Base-by-base conservation (phyloP, 768 basidiomycete species). In the Infundibulicybe gibba region DNA sequence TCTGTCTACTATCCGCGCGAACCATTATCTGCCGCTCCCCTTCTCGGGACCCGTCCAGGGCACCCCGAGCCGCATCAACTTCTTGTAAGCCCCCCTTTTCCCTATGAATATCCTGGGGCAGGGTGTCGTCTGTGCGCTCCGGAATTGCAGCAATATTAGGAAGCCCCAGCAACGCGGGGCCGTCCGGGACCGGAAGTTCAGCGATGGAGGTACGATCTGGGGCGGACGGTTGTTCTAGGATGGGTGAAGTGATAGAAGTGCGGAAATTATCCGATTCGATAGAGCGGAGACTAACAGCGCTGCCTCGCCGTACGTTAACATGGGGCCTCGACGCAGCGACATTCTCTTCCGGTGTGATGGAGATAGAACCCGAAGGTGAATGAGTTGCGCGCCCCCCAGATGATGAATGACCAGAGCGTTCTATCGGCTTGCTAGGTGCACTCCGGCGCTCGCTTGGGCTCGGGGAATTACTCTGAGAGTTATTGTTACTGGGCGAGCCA, bases 231-330 rank as follows among this genome's bases (percentile, higher is more conserved):
- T 62, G 56, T 49, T 78, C 68, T 12, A 65, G 60, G 44, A 74
- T 69, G 13, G 67, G 67, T 41, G 70, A 69, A 20, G 66, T 53
- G 12, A 70, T 68, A 0, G 71, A 59, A 2, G 71, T 63, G 12
- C 76, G 75, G 43, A 68, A 67, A 8, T 65, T 61, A 13, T 58
- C 63, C 16, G 69, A 69, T 16, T 74, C 70, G 30, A 61, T 65
- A 9, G 76, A 77, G 15, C 68, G 66, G 17, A 69, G 71, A 50
- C 80, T 79, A 11, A 77, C 68, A 6, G 64, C 71, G 49, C 79
- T 81, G 37, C 72, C 70, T 9, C 72, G 68, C 45, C 74, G 61
- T 1, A 71, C 73, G 19, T 79, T 62, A 12, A 63, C 61, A 47
- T 68, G 68, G 3, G 74, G 64, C 45, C 70, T 73, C 2, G 71